Percentiles rank a stretch among this genome's conserved stretches.
These are phyloP conservation scores for Plasmodium sp. DNA, from an alignment of 169 alveolate genomes.

Conservation along the genomic window DNA sequence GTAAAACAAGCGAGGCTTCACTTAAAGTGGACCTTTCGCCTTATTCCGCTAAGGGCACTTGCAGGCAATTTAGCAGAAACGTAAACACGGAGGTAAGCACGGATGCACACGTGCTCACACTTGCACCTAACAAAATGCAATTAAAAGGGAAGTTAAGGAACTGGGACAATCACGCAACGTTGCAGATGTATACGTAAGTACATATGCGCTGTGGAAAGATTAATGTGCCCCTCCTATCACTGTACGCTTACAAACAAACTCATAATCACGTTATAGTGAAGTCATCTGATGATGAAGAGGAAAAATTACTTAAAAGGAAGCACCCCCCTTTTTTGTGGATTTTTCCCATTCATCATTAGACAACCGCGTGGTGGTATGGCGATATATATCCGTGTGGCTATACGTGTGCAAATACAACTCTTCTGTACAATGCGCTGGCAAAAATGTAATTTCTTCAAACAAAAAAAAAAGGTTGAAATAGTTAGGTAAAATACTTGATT, in stretches of 20 bases:
- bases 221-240: neutral
- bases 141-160: neutral
- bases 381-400: neutral
- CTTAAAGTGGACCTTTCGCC: neutral
- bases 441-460: neutral
- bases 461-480: neutral
- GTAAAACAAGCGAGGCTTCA: neutral
- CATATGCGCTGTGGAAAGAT: neutral
- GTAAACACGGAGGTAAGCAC: neutral
- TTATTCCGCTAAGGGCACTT: neutral
- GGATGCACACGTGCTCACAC: neutral
- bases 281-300: neutral
- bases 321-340: neutral
- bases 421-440: neutral
- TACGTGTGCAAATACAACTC: neutral
- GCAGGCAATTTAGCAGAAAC: neutral
- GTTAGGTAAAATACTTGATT: neutral
- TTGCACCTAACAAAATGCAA: neutral
- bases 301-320: neutral
- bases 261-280: conserved; percentile 6
- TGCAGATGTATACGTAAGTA: neutral
- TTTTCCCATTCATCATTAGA: neutral
- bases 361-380: neutral
- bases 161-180: neutral
- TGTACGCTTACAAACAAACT: conserved; percentile 6